Conservation (phyloP, 2,329 filamentous ascomycete species). For the Colletotrichum zoysiae region DNA sequence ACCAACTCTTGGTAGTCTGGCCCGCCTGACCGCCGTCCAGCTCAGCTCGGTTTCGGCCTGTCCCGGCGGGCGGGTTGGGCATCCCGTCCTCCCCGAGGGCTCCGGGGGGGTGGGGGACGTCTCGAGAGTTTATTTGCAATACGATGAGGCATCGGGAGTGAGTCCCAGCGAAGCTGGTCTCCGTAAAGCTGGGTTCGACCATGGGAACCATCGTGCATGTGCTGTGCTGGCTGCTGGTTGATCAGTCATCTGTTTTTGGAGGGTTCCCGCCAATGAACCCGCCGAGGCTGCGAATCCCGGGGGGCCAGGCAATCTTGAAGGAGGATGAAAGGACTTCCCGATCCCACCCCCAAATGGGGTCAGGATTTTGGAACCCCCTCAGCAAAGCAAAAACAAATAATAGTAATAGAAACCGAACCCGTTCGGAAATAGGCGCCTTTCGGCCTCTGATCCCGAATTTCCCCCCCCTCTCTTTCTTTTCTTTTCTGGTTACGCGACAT, state of each 20-base stretch:
- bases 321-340: background rate
- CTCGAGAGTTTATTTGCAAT: background rate
- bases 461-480: too few relatives aligned
- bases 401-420: background rate
- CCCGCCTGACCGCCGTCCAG: conserved; percentile 13
- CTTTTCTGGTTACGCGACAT: background rate
- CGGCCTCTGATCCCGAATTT: background rate
- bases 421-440: background rate
- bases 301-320: background rate
- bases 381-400: conserved; percentile 29
- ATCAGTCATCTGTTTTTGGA: too few relatives aligned
- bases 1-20: too few relatives aligned
- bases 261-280: background rate
- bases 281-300: background rate
- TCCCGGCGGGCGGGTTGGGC: background rate
- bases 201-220: background rate
- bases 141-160: background rate
- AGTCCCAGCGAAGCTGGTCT: background rate
- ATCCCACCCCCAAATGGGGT: background rate
- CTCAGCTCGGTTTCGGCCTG: conserved; percentile 16
- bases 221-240: background rate
- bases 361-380: background rate
- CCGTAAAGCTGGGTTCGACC: background rate
- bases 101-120: background rate
- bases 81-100: background rate